Percentiles rank a stretch among this genome's conserved stretches.
phyloP scores from a whole-genome alignment of 169 alveolate genomes.

The Plasmodium gallinaceum region DNA sequence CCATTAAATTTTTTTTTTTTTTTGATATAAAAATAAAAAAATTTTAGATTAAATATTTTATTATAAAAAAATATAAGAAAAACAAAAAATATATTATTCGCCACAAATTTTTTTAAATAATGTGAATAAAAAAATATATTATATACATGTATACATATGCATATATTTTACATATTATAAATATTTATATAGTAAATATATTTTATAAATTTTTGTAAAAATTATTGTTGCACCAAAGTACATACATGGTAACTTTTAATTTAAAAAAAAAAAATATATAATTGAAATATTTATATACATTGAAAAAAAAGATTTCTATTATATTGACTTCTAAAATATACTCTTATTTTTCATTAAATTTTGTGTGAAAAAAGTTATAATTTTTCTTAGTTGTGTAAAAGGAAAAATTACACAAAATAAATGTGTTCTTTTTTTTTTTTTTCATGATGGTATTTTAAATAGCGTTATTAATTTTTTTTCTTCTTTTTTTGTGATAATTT shows the following conservation, averaged over 20 bases:
- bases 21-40: too few species aligned
- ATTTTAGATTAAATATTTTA: too few species aligned
- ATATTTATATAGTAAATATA: neutral
- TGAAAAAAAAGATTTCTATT: neutral
- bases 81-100: too few species aligned
- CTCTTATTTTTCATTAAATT: constrained; percentile 4
- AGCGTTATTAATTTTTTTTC: neutral
- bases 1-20: too few species aligned
- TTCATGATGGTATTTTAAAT: constrained; percentile 43
- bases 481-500: constrained; percentile 28
- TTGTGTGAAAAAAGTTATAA: constrained; percentile 10
- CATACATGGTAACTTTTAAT: constrained; percentile 28
- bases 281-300: neutral
- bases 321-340: neutral
- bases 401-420: constrained; percentile 14
- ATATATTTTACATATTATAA: neutral
- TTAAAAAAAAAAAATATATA: neutral
- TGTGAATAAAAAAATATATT: neutral
- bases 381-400: constrained; percentile 25
- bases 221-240: constrained; percentile 55
- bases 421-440: constrained; percentile 17
- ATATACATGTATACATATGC: neutral
- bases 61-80: too few species aligned
- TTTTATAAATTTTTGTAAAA: constrained; percentile 8
- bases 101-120: neutral